Percentiles rank a stretch among this genome's conserved stretches.
Conservation (phyloP, 2,329 filamentous ascomycete species). For the Cladosporium velox region DNA sequence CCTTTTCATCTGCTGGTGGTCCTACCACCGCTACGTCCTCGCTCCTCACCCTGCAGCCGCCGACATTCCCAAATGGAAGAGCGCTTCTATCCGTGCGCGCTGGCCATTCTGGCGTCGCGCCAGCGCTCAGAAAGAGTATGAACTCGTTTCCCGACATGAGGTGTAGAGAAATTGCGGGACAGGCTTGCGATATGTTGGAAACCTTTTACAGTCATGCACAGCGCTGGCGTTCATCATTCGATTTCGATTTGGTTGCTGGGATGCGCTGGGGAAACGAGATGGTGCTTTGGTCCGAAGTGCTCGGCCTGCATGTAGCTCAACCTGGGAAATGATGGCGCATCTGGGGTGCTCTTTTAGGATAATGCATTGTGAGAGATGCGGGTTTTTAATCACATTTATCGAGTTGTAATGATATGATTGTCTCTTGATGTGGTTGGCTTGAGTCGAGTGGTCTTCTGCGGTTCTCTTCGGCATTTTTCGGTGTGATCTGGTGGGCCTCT, state of each 20-base stretch:
- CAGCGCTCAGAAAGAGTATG: slow-evolving; percentile 34
- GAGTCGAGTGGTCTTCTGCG: background rate
- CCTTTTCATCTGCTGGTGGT: slow-evolving; percentile 52
- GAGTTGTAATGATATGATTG: slow-evolving; percentile 1
- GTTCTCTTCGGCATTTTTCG: background rate
- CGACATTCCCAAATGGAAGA: slow-evolving; percentile 31
- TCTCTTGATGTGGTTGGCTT: background rate
- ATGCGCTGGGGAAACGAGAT: background rate
- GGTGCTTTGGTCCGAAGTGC: slow-evolving; percentile 22
- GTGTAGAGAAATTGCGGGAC: slow-evolving; percentile 23
- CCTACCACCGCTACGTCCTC: slow-evolving; percentile 49
- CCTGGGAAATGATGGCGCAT: slow-evolving; percentile 1
- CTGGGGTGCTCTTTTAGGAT: background rate
- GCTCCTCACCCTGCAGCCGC: slow-evolving; percentile 21
- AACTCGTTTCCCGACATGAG: slow-evolving; percentile 36
- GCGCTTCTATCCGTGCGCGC: slow-evolving; percentile 26
- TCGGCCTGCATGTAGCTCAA: slow-evolving; percentile 20
- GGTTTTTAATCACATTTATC: background rate
- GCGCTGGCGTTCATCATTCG: slow-evolving; percentile 18
- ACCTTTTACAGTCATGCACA: slow-evolving; percentile 6
- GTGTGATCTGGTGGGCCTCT: background rate
- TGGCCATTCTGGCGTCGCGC: slow-evolving; percentile 35
- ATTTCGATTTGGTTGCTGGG: slow-evolving; percentile 1
- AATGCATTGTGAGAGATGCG: background rate
- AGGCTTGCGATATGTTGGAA: slow-evolving; percentile 5